Evolutionary conservation across 805 yeast genomes (phyloP), one percentile per base, ranked within the genome.

Genomic region (Metschnikowia noctiluminum): DNA sequence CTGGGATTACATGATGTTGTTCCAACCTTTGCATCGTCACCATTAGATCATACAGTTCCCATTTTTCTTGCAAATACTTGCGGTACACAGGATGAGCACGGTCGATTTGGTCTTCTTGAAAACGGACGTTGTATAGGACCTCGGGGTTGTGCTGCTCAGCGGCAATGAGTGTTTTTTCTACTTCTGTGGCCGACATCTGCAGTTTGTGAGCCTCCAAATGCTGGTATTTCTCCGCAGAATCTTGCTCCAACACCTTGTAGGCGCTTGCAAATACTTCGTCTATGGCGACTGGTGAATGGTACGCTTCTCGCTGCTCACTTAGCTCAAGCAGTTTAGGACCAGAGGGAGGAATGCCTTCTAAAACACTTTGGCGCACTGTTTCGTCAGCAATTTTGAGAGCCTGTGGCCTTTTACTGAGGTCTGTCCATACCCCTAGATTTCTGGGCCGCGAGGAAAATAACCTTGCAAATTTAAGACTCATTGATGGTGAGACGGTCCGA

Each of bases 21-120:
- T 94, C 99, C 46, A 94, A 69, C 72, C 98, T 82, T 71, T 94
- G 97, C 94, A 94, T 89, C 45, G 85, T 73, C 44, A 89, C 63
- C 88, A 89, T 86, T 66, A 81, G 80, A 39, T 80, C 84, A 53
- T 83, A 74, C 12, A 66, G 59, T 63, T 82, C 79, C 97, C 97
- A 92, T 54, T 84, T 79, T 52, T 84, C 70, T 58, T 80, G 71
- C 50, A 87, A 79, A 54, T 81, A 71, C 43, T 80, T 69, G 64
- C 96, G 81, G 70, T 82, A 91, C n/a, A 90, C 87, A 7, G 97
- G 95, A 59, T 80, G 81, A 2, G 79, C 62, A 61, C 83, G 76
- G 65, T 92, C 96, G 47, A 85, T 68, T 10, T 70, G 56, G 12
- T 74, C 73, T n/a, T 57, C 38, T 40, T 68, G 60, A 62, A 64